Evolutionary conservation across 2,329 filamentous ascomycete species (phyloP).

Genomic region (Triangularia verruculosa): DNA sequence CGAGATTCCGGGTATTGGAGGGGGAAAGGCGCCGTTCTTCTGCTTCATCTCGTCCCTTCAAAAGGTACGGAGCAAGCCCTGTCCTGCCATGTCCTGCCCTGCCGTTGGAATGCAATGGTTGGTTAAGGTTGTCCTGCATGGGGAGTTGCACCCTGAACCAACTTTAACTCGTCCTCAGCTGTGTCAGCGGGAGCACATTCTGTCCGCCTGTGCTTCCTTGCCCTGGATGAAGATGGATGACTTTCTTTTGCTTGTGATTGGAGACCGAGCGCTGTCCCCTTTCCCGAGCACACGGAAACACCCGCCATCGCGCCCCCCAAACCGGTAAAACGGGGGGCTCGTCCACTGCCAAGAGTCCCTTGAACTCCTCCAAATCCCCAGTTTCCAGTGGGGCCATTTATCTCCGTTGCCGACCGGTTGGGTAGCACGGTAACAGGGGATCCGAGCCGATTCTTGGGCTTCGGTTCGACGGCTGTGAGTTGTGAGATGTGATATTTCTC

Average conservation of each 20-base stretch:
- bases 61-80: constrained; percentile 1
- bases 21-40: background rate
- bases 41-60: background rate
- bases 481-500: background rate
- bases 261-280: background rate
- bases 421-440: constrained; percentile 16
- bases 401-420: constrained; percentile 27
- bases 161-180: background rate
- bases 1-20: constrained; percentile 26
- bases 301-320: constrained; percentile 11
- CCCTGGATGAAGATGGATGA: background rate
- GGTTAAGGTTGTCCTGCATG: background rate
- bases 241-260: background rate
- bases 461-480: constrained; percentile 6
- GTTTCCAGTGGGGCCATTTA: constrained; percentile 20
- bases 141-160: background rate
- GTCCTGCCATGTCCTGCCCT: too few species aligned
- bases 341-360: background rate
- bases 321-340: constrained; percentile 7
- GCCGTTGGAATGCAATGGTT: background rate
- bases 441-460: constrained; percentile 8
- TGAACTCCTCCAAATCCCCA: background rate
- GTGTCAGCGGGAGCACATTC: constrained; percentile 15
- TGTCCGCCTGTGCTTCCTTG: constrained; percentile 5
- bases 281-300: constrained; percentile 14